phyloP scores from a whole-genome alignment of 768 basidiomycete species.

The Lactifluus hygrophoroides region DNA sequence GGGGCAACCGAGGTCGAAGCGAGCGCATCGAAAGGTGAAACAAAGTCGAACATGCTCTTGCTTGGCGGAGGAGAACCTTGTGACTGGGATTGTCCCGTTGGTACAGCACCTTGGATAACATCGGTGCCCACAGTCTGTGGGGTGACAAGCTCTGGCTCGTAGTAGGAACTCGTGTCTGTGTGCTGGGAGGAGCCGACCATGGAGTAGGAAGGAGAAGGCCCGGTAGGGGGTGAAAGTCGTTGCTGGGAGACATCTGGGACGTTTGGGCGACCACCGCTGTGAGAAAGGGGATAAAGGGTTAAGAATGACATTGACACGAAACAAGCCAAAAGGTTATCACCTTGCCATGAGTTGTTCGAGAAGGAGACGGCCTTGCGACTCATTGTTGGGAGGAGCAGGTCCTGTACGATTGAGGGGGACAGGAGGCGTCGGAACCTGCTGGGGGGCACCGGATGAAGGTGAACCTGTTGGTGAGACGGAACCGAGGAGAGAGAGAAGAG shows the following conservation, averaged over 20 bases:
- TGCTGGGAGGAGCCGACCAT: slow-evolving; percentile 8
- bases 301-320: background rate
- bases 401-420: slow-evolving; percentile 44
- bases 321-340: slow-evolving; percentile 32
- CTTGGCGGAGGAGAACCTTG: slow-evolving; percentile 59
- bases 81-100: slow-evolving; percentile 24
- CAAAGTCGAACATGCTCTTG: slow-evolving; percentile 79
- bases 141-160: slow-evolving; percentile 17
- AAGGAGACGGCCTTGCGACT: slow-evolving; percentile 63
- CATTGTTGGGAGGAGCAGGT: slow-evolving; percentile 46
- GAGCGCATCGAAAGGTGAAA: slow-evolving; percentile 78
- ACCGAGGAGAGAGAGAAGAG: slow-evolving; percentile 62
- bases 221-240: slow-evolving; percentile 11
- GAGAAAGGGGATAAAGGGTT: background rate
- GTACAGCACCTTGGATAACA: slow-evolving; percentile 11
- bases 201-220: slow-evolving; percentile 14
- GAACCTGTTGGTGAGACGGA: slow-evolving; percentile 36
- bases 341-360: slow-evolving; percentile 77
- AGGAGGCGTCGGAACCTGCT: slow-evolving; percentile 66
- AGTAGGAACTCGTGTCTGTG: slow-evolving; percentile 16
- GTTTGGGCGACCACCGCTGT: slow-evolving; percentile 13
- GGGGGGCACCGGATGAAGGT: slow-evolving; percentile 32
- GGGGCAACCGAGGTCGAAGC: slow-evolving; percentile 35
- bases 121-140: slow-evolving; percentile 21
- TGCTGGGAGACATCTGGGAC: slow-evolving; percentile 10